Evolutionary conservation across 176 grass and related monocot species (phyloP).

Genomic region (Olyra latifolia): DNA sequence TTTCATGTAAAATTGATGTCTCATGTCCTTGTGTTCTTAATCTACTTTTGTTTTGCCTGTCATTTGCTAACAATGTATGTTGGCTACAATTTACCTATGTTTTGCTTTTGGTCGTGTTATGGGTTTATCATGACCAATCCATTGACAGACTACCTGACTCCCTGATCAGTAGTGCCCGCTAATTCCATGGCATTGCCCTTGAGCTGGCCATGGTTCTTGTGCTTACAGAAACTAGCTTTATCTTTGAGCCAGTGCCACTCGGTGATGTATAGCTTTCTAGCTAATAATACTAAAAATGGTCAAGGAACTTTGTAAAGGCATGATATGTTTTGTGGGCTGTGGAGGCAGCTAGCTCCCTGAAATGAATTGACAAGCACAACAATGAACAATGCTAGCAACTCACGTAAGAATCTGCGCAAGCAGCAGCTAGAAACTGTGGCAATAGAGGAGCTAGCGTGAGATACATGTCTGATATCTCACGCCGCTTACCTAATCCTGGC

Average conservation of each 20-base stretch:
- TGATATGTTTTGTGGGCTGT: neutral
- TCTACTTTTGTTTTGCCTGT: too few relatives aligned
- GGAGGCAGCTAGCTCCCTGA: neutral
- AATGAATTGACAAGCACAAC: neutral
- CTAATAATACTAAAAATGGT: neutral
- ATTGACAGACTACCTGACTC: too few relatives aligned
- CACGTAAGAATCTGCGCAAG: neutral
- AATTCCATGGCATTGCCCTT: neutral
- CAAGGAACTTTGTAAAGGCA: neutral
- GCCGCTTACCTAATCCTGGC: neutral
- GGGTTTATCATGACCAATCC: too few relatives aligned
- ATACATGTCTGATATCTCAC: constrained; percentile 3
- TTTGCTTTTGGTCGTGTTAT: too few relatives aligned
- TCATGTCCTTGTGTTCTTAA: too few relatives aligned
- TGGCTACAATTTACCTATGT: too few relatives aligned
- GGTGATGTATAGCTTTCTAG: neutral
- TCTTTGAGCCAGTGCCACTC: neutral
- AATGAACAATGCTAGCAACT: neutral
- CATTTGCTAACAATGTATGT: too few relatives aligned
- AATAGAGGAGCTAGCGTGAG: neutral
- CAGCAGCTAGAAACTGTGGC: neutral
- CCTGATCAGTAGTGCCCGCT: neutral
- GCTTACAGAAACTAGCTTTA: neutral
- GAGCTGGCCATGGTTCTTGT: neutral
- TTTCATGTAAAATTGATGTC: too few relatives aligned